Evolutionary conservation across 2,329 filamentous ascomycete genomes (phyloP).

Genomic region (Penicillium sp.): DNA sequence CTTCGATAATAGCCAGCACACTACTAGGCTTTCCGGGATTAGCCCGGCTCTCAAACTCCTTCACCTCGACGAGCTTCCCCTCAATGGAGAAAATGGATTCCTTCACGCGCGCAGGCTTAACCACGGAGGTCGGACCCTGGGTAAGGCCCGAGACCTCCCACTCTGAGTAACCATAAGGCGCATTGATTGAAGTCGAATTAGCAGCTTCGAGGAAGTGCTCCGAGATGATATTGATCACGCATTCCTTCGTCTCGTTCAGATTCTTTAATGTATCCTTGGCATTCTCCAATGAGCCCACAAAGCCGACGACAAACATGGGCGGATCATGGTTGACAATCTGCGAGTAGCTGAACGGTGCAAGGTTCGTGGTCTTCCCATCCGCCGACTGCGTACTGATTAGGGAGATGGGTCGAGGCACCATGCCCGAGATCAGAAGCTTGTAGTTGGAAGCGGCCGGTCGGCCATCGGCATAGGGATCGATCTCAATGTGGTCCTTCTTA

Average conservation of each 20-base stretch:
- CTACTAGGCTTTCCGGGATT: slow-evolving; percentile 75
- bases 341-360: slow-evolving; percentile 88
- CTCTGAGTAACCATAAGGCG: slow-evolving; percentile 75
- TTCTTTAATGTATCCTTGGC: slow-evolving; percentile 83
- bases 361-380: slow-evolving; percentile 70
- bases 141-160: slow-evolving; percentile 80
- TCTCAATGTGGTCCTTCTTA: slow-evolving; percentile 68
- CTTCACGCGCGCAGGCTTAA: slow-evolving; percentile 72
- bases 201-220: slow-evolving; percentile 87
- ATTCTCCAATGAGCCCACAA: slow-evolving; percentile 58
- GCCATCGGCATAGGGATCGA: slow-evolving; percentile 76
- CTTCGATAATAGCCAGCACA: slow-evolving; percentile 77
- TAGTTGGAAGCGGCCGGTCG: slow-evolving; percentile 76
- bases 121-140: slow-evolving; percentile 65
- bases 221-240: slow-evolving; percentile 83
- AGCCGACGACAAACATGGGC: slow-evolving; percentile 73
- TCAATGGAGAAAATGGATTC: slow-evolving; percentile 86
- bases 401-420: slow-evolving; percentile 80
- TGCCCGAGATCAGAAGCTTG: slow-evolving; percentile 82
- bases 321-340: slow-evolving; percentile 84
- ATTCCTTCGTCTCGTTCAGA: slow-evolving; percentile 71
- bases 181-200: slow-evolving; percentile 77
- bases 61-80: slow-evolving; percentile 71
- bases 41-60: slow-evolving; percentile 76
- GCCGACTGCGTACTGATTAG: slow-evolving; percentile 62